Conservation (phyloP, 805 yeast species). For the Brettanomyces sp. region DNA sequence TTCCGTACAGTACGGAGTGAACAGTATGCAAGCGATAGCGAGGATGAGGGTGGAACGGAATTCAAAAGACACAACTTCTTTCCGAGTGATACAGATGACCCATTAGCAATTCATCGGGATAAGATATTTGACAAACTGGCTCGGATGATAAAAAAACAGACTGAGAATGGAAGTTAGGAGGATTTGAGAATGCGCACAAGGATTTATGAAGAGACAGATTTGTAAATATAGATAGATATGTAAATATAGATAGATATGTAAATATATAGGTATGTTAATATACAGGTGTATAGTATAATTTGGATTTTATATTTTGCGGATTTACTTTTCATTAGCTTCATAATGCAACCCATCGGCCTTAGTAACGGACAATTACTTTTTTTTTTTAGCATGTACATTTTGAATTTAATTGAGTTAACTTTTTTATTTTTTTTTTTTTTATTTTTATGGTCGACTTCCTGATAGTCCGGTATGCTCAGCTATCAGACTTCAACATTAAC, state of each 20-base stretch:
- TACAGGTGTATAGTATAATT: no score
- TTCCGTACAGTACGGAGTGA: not conserved
- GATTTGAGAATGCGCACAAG: no score
- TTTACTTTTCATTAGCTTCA: no score
- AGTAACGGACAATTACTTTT: no score
- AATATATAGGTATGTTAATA: no score
- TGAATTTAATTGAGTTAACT: no score
- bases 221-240: no score
- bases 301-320: not conserved
- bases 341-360: no score
- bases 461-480: no score
- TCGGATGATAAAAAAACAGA: slow-evolving; percentile 38
- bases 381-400: no score
- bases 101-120: slow-evolving; percentile 56
- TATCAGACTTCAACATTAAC: not conserved
- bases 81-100: slow-evolving; percentile 46
- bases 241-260: not conserved
- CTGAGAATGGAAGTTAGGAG: not conserved
- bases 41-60: slow-evolving; percentile 8
- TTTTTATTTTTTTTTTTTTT: no score
- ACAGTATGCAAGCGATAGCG: slow-evolving; percentile 4
- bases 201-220: not conserved
- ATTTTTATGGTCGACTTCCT: no score
- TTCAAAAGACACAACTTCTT: slow-evolving; percentile 45
- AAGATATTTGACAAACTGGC: slow-evolving; percentile 49